Evolutionary conservation across 495 filamentous ascomycete species (phyloP).

Genomic region (Aspergillus biplanus): DNA sequence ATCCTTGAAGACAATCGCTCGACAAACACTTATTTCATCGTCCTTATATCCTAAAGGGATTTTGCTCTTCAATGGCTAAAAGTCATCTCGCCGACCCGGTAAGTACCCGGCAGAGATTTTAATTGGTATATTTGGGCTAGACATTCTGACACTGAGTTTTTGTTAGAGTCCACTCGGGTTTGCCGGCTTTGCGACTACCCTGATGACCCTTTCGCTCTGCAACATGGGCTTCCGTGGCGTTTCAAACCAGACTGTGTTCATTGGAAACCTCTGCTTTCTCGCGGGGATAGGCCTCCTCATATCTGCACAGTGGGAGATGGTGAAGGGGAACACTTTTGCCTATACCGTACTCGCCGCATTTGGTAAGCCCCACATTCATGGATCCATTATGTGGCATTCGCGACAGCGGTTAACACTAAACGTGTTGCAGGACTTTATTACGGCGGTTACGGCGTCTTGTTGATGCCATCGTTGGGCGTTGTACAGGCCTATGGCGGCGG

Average conservation of each 20-base stretch:
- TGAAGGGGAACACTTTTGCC: slow-evolving; percentile 51
- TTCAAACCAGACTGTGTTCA: slow-evolving; percentile 48
- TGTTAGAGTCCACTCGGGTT: slow-evolving; percentile 46
- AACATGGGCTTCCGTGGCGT: slow-evolving; percentile 56
- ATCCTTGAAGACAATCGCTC: too few relatives aligned
- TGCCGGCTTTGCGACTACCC: slow-evolving; percentile 54
- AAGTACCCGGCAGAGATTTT: not conserved
- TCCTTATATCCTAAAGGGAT: not conserved
- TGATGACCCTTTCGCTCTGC: slow-evolving; percentile 51
- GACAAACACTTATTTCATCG: too few relatives aligned
- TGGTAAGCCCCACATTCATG: slow-evolving; percentile 19
- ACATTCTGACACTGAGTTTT: not conserved
- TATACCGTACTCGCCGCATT: slow-evolving; percentile 49
- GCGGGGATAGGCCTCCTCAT: slow-evolving; percentile 52
- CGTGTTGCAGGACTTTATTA: slow-evolving; percentile 25
- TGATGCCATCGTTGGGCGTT: slow-evolving; percentile 29
- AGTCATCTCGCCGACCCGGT: slow-evolving; percentile 6
- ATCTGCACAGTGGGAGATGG: slow-evolving; percentile 55
- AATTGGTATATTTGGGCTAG: not conserved
- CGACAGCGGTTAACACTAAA: slow-evolving; percentile 28
- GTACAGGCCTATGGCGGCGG: slow-evolving; percentile 27
- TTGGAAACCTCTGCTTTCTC: slow-evolving; percentile 56
- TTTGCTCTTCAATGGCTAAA: not conserved
- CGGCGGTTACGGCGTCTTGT: slow-evolving; percentile 28
- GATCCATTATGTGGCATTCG: not conserved